Conservation (phyloP, 202 grass and related monocot genomes). For the Sporobolus alterniflorus region DNA sequence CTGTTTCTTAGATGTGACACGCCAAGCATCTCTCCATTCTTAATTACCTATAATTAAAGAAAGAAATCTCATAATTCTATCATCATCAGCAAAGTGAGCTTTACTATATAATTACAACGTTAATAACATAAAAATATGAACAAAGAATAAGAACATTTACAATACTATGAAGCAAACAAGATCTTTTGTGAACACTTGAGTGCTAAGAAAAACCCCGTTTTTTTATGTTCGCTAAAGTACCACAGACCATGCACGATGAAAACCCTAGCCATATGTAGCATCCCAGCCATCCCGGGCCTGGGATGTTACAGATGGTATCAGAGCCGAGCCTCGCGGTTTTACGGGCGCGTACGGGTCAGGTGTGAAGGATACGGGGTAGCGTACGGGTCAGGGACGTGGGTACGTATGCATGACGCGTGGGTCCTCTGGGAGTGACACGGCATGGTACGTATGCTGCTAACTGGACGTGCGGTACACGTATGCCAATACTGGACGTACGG, state of each 20-base stretch:
- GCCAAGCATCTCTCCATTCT: constrained; percentile 99
- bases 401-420: no score
- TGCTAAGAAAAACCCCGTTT: background rate
- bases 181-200: constrained; percentile 12
- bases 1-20: constrained; percentile 97
- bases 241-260: background rate
- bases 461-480: no score
- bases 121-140: constrained; percentile 13
- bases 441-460: no score
- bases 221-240: constrained; percentile 9
- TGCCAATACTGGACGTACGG: no score
- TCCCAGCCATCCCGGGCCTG: no score
- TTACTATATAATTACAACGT: constrained; percentile 21
- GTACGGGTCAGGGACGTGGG: no score
- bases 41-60: constrained; percentile 83
- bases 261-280: no score
- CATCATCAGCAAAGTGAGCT: background rate
- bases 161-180: constrained; percentile 19
- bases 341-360: no score
- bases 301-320: no score
- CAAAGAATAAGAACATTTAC: constrained; percentile 1
- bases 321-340: no score
- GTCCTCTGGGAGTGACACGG: no score
- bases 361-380: no score
- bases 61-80: constrained; percentile 33